Evolutionary conservation across 164 flowering plant genomes (phyloP).

Genomic region (Umbellularia californica): DNA sequence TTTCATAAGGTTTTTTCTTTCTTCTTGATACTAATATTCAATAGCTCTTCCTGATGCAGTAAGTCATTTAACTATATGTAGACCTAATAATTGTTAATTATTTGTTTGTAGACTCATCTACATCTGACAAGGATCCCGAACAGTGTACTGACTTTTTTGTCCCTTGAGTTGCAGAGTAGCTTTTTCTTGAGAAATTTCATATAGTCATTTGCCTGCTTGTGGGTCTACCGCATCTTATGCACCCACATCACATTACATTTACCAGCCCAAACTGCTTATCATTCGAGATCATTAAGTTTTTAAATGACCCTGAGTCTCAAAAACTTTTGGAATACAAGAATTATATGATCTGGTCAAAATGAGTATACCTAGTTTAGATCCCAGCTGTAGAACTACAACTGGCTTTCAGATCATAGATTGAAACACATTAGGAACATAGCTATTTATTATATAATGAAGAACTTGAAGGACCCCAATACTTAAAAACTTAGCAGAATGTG

Average conservation of each 20-base stretch:
- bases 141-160: background rate
- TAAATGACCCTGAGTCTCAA: too few species aligned
- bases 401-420: too few species aligned
- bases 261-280: background rate
- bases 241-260: background rate
- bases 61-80: background rate
- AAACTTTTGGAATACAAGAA: too few species aligned
- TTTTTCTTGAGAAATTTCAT: background rate
- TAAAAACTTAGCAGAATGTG: background rate
- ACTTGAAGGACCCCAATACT: too few species aligned
- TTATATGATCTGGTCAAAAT: too few species aligned
- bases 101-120: background rate
- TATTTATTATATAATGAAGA: too few species aligned
- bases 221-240: background rate
- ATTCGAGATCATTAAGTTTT: too few species aligned
- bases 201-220: too few species aligned
- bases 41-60: background rate
- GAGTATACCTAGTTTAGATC: too few species aligned
- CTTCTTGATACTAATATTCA: background rate
- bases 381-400: too few species aligned
- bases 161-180: background rate
- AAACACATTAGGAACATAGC: too few species aligned
- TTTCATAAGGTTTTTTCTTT: background rate
- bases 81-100: background rate
- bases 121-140: background rate